Percentiles rank a stretch among this genome's conserved stretches.
These are phyloP conservation scores for Setaria italica DNA, from an alignment of 202 grass and related monocot species.

Conservation along the genomic window DNA sequence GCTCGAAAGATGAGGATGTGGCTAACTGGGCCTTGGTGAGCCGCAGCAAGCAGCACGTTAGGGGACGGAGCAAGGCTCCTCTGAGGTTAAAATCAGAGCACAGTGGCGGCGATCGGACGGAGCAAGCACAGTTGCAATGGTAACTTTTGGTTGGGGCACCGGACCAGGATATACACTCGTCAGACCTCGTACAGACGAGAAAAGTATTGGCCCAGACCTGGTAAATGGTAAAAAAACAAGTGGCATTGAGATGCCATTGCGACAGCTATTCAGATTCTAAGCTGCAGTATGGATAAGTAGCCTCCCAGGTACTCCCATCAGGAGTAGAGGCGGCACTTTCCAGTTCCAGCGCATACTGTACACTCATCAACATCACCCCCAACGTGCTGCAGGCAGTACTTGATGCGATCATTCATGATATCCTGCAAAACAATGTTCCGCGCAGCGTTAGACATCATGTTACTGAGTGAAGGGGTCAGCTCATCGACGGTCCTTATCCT, in stretches of 20 bases:
- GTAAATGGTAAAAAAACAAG: background rate
- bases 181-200: background rate
- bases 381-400: constrained; percentile 73
- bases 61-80: too few relatives aligned
- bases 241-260: background rate
- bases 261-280: background rate
- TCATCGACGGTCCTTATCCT: background rate
- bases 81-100: too few relatives aligned
- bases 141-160: background rate
- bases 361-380: constrained; percentile 75
- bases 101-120: too few relatives aligned
- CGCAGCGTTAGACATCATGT: constrained; percentile 5
- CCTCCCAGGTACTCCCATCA: constrained; percentile 27
- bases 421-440: constrained; percentile 55
- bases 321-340: constrained; percentile 73
- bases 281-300: background rate
- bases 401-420: constrained; percentile 91
- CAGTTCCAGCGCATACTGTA: constrained; percentile 73
- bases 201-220: background rate
- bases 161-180: background rate
- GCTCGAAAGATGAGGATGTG: too few relatives aligned
- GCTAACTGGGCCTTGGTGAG: too few relatives aligned
- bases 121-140: background rate
- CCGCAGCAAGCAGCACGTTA: too few relatives aligned
- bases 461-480: background rate